These are phyloP conservation scores for Mollisia scopiformis DNA, from an alignment of 2,329 filamentous ascomycete species.

Conservation along the genomic window DNA sequence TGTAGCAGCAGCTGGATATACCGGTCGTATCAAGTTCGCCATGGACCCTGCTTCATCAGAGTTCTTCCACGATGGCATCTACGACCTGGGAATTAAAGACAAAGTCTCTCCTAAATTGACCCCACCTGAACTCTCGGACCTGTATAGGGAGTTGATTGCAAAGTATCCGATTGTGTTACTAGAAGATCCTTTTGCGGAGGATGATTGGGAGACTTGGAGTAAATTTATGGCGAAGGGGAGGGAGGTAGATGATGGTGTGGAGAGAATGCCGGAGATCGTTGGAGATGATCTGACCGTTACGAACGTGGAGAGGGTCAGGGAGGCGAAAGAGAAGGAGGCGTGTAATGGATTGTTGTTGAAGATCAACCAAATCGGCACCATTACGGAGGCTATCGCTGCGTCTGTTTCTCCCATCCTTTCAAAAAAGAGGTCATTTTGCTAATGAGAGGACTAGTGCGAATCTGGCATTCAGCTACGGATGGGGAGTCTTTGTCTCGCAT, in stretches of 20 bases:
- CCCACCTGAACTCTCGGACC: slow-evolving; percentile 32
- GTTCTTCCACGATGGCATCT: slow-evolving; percentile 39
- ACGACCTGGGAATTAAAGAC: slow-evolving; percentile 44
- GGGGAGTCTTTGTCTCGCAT: slow-evolving; percentile 47
- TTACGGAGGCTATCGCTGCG: slow-evolving; percentile 44
- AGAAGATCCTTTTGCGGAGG: slow-evolving; percentile 46
- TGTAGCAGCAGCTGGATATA: slow-evolving; percentile 34
- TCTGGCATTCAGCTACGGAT: slow-evolving; percentile 30
- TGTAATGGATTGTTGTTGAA: slow-evolving; percentile 46
- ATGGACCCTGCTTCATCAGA: slow-evolving; percentile 46
- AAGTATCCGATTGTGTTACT: slow-evolving; percentile 43
- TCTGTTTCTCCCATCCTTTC: slow-evolving; percentile 27
- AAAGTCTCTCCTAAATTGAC: slow-evolving; percentile 25
- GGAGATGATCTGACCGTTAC: slow-evolving; percentile 46
- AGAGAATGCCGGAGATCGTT: slow-evolving; percentile 33
- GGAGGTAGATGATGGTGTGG: slow-evolving; percentile 26
- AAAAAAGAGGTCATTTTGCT: neutral
- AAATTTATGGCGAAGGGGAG: slow-evolving; percentile 39
- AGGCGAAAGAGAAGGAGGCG: slow-evolving; percentile 41
- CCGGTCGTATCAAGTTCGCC: slow-evolving; percentile 40
- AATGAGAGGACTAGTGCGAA: slow-evolving; percentile 14
- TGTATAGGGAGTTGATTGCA: slow-evolving; percentile 38
- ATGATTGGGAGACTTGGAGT: slow-evolving; percentile 43
- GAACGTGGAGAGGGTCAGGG: slow-evolving; percentile 40
- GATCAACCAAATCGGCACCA: slow-evolving; percentile 47